A percentile compares a stretch with the other conserved stretches of the same genome.
Evolutionary conservation across 192 early-diverging fungal genomes (phyloP).

Genomic region (Entomortierella lignicola): DNA sequence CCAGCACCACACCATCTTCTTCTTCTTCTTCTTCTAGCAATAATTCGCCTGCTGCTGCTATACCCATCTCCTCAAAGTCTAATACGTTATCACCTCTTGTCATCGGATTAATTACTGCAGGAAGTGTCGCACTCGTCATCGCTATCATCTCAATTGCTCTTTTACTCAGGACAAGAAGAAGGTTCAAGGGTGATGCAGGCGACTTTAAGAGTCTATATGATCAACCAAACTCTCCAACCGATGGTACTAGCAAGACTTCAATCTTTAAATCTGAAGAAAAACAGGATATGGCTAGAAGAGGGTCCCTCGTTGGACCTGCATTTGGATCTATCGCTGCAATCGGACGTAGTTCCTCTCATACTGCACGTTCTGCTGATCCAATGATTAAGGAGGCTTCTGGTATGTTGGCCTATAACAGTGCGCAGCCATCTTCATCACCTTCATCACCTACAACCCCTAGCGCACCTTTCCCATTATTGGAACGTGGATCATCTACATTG

Average conservation of each 20-base stretch:
- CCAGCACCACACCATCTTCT: not conserved
- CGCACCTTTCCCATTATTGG: slow-evolving; percentile 16
- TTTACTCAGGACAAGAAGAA: slow-evolving; percentile 19
- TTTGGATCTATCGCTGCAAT: slow-evolving; percentile 10
- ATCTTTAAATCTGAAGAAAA: slow-evolving; percentile 25
- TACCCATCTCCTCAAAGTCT: not conserved
- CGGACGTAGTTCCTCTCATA: slow-evolving; percentile 36
- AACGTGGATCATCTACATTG: slow-evolving; percentile 17
- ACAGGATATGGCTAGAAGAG: not conserved
- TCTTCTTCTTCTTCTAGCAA: not conserved
- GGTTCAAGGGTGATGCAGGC: slow-evolving; percentile 17
- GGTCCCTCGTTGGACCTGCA: not conserved
- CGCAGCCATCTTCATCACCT: not conserved
- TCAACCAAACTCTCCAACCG: slow-evolving; percentile 31
- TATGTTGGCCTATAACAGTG: slow-evolving; percentile 16
- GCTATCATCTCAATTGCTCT: slow-evolving; percentile 29
- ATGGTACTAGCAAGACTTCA: slow-evolving; percentile 10
- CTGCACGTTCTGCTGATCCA: slow-evolving; percentile 38
- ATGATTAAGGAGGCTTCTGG: slow-evolving; percentile 28
- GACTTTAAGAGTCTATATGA: slow-evolving; percentile 41
- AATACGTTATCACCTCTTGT: slow-evolving; percentile 37
- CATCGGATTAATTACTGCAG: slow-evolving; percentile 43
- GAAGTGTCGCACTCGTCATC: slow-evolving; percentile 19
- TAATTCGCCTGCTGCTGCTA: no score
- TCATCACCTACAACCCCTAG: not conserved